Evolutionary conservation across 2,329 filamentous ascomycete species (phyloP), one percentile per base, ranked within the genome.

Genomic region (Colletotrichum melonis): DNA sequence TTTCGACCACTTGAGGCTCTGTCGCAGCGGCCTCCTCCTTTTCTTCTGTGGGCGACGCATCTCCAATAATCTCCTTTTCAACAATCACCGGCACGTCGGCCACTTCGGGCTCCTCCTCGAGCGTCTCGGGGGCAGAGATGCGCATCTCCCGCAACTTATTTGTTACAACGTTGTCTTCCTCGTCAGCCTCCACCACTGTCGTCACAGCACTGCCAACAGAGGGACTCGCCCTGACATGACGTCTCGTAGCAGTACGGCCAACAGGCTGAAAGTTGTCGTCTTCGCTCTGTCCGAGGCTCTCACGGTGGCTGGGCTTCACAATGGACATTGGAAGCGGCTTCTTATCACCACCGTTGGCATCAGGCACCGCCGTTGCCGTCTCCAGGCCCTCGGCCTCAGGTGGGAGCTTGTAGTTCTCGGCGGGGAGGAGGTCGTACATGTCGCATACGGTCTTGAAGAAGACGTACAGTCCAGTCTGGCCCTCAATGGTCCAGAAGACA

Each of bases 391-490:
- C 96, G 4, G 97, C 96, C 82, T 98, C 96, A 2, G 94, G 91
- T 1, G 97, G 96, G 57, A 99, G 91, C 73, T 97, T 98, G 85
- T 98, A 98, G 81, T 97, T 98, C 84, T 98, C 97, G 63, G 94
- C 92, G 1, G 95, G 95, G 35, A 99, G 91, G 73, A 98, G 88
- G 77, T 93, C 92, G 82, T 98, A 98, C 77, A 93, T 89, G 81
- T 99, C 97, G 82, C 96, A 98, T 26, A 98, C 95, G 0, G 93
- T 97, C 88, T 98, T 98, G 88, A 98, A 99, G 79, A 99, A 93
- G 71, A 97, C 91, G 81, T 99, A 99, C 12, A 99, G 86, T 0
- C 97, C 97, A n/a, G 94, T 95, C 81, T 95, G 91, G 11, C 91
- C 90, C 84, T 99, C 97, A 1, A 98, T 93, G 54, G 94, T 92